phyloP scores from a whole-genome alignment of 768 basidiomycete species.

The Lentinula edodes region DNA sequence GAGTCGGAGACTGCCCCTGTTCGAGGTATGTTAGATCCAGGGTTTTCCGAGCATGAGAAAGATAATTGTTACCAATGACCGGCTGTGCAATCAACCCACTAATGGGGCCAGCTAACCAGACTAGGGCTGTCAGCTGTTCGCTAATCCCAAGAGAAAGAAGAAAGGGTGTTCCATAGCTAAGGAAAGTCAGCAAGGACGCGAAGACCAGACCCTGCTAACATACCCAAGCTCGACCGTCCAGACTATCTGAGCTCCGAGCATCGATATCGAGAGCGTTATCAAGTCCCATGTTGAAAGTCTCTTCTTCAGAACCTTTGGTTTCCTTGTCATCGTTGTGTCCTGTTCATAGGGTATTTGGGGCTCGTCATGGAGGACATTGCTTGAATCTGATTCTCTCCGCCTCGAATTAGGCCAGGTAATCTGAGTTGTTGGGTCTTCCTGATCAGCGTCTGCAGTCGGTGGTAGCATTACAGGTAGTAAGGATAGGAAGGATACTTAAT shows the following conservation, averaged over 20 bases:
- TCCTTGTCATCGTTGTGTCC: conserved; percentile 11
- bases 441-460: conserved; percentile 47
- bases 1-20: conserved; percentile 95
- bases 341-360: conserved; percentile 10
- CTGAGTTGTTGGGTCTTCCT: conserved; percentile 73
- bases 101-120: conserved; percentile 95
- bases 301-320: conserved; percentile 21
- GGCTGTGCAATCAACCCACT: conserved; percentile 95
- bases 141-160: conserved; percentile 75
- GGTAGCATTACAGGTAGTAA: conserved; percentile 47
- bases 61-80: conserved; percentile 69
- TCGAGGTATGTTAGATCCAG: conserved; percentile 1
- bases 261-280: conserved; percentile 80
- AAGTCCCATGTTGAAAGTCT: conserved; percentile 61
- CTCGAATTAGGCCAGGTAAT: conserved; percentile 65
- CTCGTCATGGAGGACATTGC: background rate
- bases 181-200: background rate
- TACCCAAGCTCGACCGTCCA: conserved; percentile 96
- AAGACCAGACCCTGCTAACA: conserved; percentile 16
- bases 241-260: conserved; percentile 91
- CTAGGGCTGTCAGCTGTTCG: conserved; percentile 86
- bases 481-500: conserved; percentile 4
- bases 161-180: conserved; percentile 94
- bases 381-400: conserved; percentile 18
- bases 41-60: background rate